phyloP scores from a whole-genome alignment of 495 filamentous ascomycete species.

The Penicillium cataractarum region DNA sequence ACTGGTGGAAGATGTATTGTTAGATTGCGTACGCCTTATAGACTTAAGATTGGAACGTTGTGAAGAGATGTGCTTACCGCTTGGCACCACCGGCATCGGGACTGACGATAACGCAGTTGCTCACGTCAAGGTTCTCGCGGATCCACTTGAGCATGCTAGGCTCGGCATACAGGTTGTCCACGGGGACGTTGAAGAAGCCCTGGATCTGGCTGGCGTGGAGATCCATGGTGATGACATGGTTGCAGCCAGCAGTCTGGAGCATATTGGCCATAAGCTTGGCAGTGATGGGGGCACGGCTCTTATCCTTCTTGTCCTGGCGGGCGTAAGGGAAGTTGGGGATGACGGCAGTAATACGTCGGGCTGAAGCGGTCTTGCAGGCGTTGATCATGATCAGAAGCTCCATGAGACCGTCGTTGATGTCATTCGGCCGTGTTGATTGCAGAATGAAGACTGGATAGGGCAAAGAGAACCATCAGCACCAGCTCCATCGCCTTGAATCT shows the following conservation, averaged over 20 bases:
- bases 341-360: slow-evolving; percentile 86
- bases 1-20: slow-evolving; percentile 35
- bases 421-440: slow-evolving; percentile 91
- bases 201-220: slow-evolving; percentile 65
- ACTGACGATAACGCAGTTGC: slow-evolving; percentile 91
- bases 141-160: slow-evolving; percentile 92
- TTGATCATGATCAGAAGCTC: slow-evolving; percentile 99
- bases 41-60: neutral
- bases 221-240: slow-evolving; percentile 90
- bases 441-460: slow-evolving; percentile 80
- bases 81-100: slow-evolving; percentile 97
- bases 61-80: slow-evolving; percentile 58
- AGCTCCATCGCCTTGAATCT: neutral
- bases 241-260: slow-evolving; percentile 89
- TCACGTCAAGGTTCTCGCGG: slow-evolving; percentile 77
- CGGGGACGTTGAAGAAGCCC: slow-evolving; percentile 98
- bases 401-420: slow-evolving; percentile 99
- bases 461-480: slow-evolving; percentile 21
- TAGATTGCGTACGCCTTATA: neutral
- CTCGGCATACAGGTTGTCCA: slow-evolving; percentile 96
- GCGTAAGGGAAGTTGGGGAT: slow-evolving; percentile 98
- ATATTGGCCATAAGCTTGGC: slow-evolving; percentile 97
- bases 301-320: slow-evolving; percentile 99
- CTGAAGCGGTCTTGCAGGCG: slow-evolving; percentile 96
- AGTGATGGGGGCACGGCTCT: slow-evolving; percentile 81